These are phyloP conservation scores for Royoungia palumana DNA, from an alignment of 768 basidiomycete genomes.

Conservation along the genomic window DNA sequence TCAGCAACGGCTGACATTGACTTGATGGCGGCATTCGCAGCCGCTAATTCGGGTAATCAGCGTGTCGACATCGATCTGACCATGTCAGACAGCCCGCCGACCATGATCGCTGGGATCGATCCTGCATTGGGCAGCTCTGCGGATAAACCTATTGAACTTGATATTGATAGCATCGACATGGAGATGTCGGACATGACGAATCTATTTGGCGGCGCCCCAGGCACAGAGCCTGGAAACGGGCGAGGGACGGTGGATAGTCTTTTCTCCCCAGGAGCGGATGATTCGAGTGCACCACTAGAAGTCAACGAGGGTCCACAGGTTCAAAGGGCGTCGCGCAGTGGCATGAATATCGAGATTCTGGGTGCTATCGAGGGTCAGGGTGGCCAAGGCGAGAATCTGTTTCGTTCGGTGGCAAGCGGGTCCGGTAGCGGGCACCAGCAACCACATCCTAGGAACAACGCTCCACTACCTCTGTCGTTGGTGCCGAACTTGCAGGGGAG, in stretches of 20 bases:
- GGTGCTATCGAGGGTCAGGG: slow-evolving; percentile 28
- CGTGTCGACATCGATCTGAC: slow-evolving; percentile 60
- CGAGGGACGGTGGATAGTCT: slow-evolving; percentile 43
- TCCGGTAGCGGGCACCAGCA: slow-evolving; percentile 13
- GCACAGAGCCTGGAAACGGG: slow-evolving; percentile 33
- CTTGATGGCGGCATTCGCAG: slow-evolving; percentile 60
- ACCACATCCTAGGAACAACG: slow-evolving; percentile 18
- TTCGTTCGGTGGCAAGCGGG: slow-evolving; percentile 28
- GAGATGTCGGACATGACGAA: slow-evolving; percentile 50
- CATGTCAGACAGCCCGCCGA: slow-evolving; percentile 34
- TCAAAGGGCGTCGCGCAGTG: slow-evolving; percentile 23
- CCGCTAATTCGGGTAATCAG: slow-evolving; percentile 29
- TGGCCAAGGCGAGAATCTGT: slow-evolving; percentile 16
- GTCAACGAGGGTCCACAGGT: slow-evolving; percentile 13
- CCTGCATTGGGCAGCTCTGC: slow-evolving; percentile 55
- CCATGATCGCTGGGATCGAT: slow-evolving; percentile 28
- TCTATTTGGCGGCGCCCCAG: slow-evolving; percentile 52
- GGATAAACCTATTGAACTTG: slow-evolving; percentile 80
- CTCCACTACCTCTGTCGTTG: slow-evolving; percentile 38
- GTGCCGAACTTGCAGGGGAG: slow-evolving; percentile 41
- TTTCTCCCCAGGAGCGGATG: slow-evolving; percentile 47
- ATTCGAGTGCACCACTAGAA: slow-evolving; percentile 16
- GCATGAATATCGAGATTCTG: slow-evolving; percentile 36
- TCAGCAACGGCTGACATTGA: slow-evolving; percentile 56
- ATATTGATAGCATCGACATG: slow-evolving; percentile 66